Evolutionary conservation across 371 early-diverging fungal genomes (phyloP), one percentile per base, ranked within the genome.

Genomic region (Funneliformis caledonium): DNA sequence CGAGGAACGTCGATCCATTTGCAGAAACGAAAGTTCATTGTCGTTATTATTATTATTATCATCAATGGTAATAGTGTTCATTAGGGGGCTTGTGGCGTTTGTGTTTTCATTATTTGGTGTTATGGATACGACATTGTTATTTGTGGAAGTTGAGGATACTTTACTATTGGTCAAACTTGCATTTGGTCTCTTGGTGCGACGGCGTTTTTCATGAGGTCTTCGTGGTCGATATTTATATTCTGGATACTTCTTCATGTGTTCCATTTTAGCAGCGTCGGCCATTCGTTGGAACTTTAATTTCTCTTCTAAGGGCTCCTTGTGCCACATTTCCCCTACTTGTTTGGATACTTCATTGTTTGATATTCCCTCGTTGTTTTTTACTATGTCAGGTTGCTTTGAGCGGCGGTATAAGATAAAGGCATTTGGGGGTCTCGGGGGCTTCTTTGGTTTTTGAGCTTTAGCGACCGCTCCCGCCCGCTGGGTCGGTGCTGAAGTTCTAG

Each of bases 291-390:
- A 80, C 48, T 60, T 67, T 43, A 72, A 33, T 72, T 80, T 80
- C 52, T 80, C 80, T 60, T 80, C 80, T 26, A 59, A 12, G 37
- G 72, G 60, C 26, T 67, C 80, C 47, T 72, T 70, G 45, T 80
- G 80, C 80, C 80, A 80, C 80, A 80, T 80, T 80, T 80, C 80
- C 45, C 80, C 80, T 19, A 80, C 72, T 72, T 80, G 80, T 45
- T 80, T 80, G 9, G 80, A 80, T 60, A 80, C 80, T 69, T 80
- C 80, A 61, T 80, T 80, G 50, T 80, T 80, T 22, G 80, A 42
- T 6, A 80, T 80, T 19, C 80, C 80, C 47, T 80, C 80, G 26
- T 80, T 80, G 3, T 33, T 45, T 22, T 72, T 72, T 26, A 80
- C 80, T 33, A 80, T 80, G 9, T 33, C 50, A 16, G 45, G 80